phyloP scores from a whole-genome alignment of 345 rosid species.

The Boechera divaricarpa region DNA sequence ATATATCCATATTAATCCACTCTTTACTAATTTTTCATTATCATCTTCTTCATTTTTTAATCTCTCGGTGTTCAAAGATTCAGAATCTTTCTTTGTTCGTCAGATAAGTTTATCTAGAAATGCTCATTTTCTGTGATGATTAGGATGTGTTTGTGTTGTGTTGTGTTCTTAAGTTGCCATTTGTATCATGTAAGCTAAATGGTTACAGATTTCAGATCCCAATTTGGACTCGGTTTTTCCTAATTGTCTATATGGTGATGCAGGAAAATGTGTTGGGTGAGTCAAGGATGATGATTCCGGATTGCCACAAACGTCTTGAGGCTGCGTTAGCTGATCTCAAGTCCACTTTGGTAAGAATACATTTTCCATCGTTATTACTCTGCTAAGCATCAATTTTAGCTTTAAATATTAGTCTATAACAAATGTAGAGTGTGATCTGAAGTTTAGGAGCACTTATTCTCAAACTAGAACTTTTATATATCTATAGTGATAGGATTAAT shows the following conservation, averaged over 20 bases:
- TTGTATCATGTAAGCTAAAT: not conserved
- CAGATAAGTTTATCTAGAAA: not conserved
- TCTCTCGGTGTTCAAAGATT: not conserved
- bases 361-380: not conserved
- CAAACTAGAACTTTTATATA: not conserved
- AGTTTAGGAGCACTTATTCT: conserved; percentile 2
- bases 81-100: not conserved
- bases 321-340: conserved; percentile 78
- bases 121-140: not conserved
- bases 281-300: conserved; percentile 98
- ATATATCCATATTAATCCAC: not conserved
- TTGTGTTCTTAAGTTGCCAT: not conserved
- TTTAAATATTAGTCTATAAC: not conserved
- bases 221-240: not conserved
- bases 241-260: conserved; percentile 22
- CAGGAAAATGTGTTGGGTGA: conserved; percentile 98
- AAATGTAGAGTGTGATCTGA: not conserved
- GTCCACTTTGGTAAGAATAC: conserved; percentile 65
- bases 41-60: not conserved
- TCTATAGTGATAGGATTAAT: conserved; percentile 3
- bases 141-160: not conserved
- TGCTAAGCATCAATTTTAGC: not conserved
- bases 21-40: no score
- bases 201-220: not conserved
- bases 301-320: conserved; percentile 85